Conservation (phyloP, 495 filamentous ascomycete genomes). For the Penicillium longicatenatum region DNA sequence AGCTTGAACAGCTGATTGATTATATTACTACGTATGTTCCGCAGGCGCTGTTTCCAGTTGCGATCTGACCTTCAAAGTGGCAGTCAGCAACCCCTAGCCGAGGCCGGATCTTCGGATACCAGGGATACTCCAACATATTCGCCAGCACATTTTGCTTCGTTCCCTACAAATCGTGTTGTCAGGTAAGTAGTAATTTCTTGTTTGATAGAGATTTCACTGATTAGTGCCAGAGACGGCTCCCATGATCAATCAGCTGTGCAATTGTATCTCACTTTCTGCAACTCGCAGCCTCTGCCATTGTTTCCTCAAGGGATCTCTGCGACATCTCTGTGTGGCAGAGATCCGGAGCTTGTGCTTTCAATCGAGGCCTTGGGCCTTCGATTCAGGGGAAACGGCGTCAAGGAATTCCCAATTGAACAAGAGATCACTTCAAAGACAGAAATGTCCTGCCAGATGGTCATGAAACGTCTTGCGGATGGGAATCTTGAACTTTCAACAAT, state of each 20-base stretch:
- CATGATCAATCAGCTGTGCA: not conserved
- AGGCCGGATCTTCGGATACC: not conserved
- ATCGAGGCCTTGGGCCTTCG: conserved; percentile 40
- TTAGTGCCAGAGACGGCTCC: not conserved
- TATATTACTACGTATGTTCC: conserved; percentile 26
- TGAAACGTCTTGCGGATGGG: conserved; percentile 34
- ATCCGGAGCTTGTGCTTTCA: conserved; percentile 38
- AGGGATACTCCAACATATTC: not conserved
- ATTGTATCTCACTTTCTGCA: conserved; percentile 1
- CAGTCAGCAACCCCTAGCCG: conserved; percentile 5
- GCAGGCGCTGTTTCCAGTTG: not conserved
- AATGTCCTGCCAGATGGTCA: conserved; percentile 31
- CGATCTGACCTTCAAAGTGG: not conserved
- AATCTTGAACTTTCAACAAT: conserved; percentile 44
- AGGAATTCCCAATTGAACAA: conserved; percentile 10
- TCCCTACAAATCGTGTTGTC: not conserved
- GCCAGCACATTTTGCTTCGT: not conserved
- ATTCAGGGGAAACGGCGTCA: conserved; percentile 22
- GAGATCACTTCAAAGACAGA: conserved; percentile 30
- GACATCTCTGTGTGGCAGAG: conserved; percentile 25
- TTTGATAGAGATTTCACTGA: not conserved
- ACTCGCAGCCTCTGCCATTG: conserved; percentile 39
- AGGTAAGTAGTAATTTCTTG: not conserved
- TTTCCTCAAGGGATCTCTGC: conserved; percentile 31
- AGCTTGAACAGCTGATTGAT: conserved; percentile 36